These are phyloP conservation scores for Scheffersomyces cryptocercus DNA, from an alignment of 1,139 yeast genomes.

Conservation along the genomic window DNA sequence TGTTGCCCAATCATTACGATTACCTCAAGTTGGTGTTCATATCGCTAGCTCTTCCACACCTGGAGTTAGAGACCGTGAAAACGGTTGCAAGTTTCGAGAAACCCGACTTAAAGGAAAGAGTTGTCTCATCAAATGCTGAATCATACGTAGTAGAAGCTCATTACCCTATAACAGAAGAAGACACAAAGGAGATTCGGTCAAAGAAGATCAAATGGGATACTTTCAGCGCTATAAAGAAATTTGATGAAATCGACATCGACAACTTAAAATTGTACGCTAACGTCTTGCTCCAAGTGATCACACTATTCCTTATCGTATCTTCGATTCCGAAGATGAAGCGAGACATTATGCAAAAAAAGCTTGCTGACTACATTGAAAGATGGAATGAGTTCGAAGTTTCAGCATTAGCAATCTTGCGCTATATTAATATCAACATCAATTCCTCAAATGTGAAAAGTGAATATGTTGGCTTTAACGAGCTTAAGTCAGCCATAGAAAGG, in stretches of 20 bases:
- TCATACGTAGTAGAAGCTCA: conserved; percentile 10
- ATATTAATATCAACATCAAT: conserved; percentile 38
- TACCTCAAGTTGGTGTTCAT: conserved; percentile 28
- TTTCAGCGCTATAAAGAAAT: conserved; percentile 16
- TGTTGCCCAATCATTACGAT: conserved; percentile 22
- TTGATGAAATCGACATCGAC: conserved; percentile 32
- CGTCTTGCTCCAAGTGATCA: conserved; percentile 32
- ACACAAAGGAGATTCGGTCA: conserved; percentile 13
- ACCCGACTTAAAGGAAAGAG: conserved; percentile 7
- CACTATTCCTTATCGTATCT: conserved; percentile 40
- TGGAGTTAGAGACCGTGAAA: background rate
- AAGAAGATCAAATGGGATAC: conserved; percentile 25
- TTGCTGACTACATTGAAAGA: conserved; percentile 13
- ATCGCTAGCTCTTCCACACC: conserved; percentile 12
- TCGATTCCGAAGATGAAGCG: conserved; percentile 27
- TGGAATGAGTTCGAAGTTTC: conserved; percentile 38
- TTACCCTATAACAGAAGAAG: conserved; percentile 9
- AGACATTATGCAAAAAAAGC: conserved; percentile 17
- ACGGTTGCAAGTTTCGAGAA: conserved; percentile 3
- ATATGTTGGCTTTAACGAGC: conserved; percentile 34
- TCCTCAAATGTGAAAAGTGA: conserved; percentile 17
- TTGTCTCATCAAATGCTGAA: conserved; percentile 2
- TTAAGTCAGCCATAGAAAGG: conserved; percentile 26
- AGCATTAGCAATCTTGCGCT: conserved; percentile 41
- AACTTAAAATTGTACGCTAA: conserved; percentile 32